Base-by-base conservation (phyloP, 176 grass and related monocot genomes). In the Zea luxurians region DNA sequence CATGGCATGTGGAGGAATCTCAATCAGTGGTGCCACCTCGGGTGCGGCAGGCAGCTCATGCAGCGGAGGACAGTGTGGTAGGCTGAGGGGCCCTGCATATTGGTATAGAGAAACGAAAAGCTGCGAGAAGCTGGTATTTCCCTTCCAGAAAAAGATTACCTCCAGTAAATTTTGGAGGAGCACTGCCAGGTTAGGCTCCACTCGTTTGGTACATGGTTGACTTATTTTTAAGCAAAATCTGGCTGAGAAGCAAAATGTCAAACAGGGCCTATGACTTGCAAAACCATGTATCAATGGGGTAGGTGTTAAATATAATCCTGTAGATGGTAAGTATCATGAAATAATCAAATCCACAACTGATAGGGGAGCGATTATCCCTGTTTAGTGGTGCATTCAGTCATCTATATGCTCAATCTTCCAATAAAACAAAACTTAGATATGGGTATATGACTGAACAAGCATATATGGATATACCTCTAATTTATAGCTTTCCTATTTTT, bases 321-420 rank as follows among this genome's bases (percentile, higher is more conserved):
- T 34, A 61, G 8, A 46, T 59, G 40, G 16, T 47, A 70, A 59
- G 17, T 61, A 60, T 37, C 40, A 71, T 60, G 9, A 34, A 37
- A 47, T 37, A 80, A 80, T 58, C 53, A 80, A 70, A 80, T 48
- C 15, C 15, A 71, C 66, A 81, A 49, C 3, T 38, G 15, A 70
- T 36, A 18, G 9, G 53, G 66, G 42, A 47, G 9, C 11, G 17
- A 59, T 59, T 44, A 68, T 46, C 47, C 67, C 45, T 13, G 3
- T 55, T 47, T 78, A 66, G 52, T 52, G 61, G 7, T 16, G 21
- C 18, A 48, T 13, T 48, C 16, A 74, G 27, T 46, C 40, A 41
- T 61, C 12, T 11, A 61, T 34, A 61, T 61, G 9, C 4, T 54
- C 5, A 44, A 43, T 27, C 16, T 66, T 54, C 45, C 17, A 66